Conservation (phyloP, 805 yeast species). For the Lipomyces chichibuensis region DNA sequence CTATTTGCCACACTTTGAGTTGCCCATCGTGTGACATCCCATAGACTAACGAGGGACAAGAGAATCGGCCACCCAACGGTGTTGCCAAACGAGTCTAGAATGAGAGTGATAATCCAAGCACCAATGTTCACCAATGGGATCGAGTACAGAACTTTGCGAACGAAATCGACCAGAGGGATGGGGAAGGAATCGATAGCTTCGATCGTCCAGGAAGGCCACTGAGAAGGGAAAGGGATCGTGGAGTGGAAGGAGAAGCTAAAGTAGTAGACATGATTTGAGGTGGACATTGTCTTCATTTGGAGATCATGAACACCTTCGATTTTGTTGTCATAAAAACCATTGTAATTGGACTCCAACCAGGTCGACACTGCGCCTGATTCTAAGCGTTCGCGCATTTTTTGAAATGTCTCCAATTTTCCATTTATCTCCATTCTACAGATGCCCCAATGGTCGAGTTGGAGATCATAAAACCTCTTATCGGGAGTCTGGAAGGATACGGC, state of each 20-base stretch:
- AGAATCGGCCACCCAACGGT: neutral
- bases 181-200: neutral
- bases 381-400: conserved; percentile 1
- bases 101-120: too few relatives aligned
- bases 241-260: conserved; percentile 3
- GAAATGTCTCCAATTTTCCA: neutral
- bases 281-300: neutral
- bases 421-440: neutral
- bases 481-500: neutral
- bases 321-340: neutral
- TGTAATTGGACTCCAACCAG: neutral
- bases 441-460: conserved; percentile 4
- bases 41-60: neutral
- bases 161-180: neutral
- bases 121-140: neutral
- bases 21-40: neutral
- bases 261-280: neutral
- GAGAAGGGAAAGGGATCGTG: neutral
- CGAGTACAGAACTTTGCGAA: neutral
- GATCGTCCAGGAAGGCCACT: neutral
- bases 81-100: neutral
- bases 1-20: neutral
- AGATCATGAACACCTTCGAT: neutral
- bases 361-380: neutral
- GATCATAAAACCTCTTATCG: neutral